Conservation (phyloP, 352 stramenopile genomes). For the Globisporangium emineosum region DNA sequence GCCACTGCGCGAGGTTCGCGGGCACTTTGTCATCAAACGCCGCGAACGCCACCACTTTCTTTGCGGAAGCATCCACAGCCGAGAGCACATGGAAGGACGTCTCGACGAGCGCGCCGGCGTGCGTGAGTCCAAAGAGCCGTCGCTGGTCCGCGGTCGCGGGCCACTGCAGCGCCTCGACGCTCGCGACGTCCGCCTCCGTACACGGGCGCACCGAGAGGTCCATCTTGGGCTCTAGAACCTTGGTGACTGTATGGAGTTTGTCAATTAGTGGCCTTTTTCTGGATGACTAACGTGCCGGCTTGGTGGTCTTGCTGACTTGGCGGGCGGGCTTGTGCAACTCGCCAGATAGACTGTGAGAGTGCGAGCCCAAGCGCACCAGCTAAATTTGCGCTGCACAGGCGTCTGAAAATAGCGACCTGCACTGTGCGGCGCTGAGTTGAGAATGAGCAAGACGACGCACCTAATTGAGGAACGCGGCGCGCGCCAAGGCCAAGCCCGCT, state of each 20-base stretch:
- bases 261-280: not conserved
- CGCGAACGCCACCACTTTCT: conserved; percentile 42
- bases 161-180: conserved; percentile 39
- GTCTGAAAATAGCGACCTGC: not conserved
- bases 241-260: not conserved
- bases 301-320: not conserved
- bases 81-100: conserved; percentile 53
- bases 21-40: conserved; percentile 63
- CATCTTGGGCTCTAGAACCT: conserved; percentile 14
- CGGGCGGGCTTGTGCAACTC: not conserved
- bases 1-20: conserved; percentile 35
- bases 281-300: not conserved
- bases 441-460: not conserved
- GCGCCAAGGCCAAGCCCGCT: not conserved
- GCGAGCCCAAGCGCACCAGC: not conserved
- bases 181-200: conserved; percentile 35
- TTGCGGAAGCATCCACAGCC: conserved; percentile 20
- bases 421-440: not conserved
- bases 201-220: conserved; percentile 38
- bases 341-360: not conserved
- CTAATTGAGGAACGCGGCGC: too few relatives aligned
- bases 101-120: conserved; percentile 59
- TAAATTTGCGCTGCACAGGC: not conserved
- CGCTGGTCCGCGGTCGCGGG: conserved; percentile 40
- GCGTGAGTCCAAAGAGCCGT: conserved; percentile 57